Evolutionary conservation across 192 early-diverging fungal species (phyloP), one percentile per base, ranked within the genome.

Genomic region (Oehlia diaphana): DNA sequence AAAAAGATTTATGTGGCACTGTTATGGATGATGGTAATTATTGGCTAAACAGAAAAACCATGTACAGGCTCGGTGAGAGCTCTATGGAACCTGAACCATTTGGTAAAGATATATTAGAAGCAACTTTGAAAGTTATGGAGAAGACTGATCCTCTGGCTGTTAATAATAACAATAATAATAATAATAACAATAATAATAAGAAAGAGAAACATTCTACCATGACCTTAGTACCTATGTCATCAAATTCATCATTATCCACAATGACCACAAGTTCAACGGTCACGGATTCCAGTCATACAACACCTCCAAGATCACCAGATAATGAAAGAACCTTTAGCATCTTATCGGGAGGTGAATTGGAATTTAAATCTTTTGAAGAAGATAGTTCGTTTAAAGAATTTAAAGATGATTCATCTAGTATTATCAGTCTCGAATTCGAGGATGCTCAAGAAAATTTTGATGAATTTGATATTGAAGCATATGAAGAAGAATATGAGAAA

Each of bases 1-100:
- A 93, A 77, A 79, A 79, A 79, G 77, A 79, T 79, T 79, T 79
- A 79, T 79, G 77, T 62, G 39, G 35, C 19, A 68, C 77, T 4
- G 77, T 79, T 6, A 79, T 79, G 77, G 77, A 79, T 16, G 68
- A 79, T 62, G 35, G 53, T 42, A 44, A 71, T 35, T 79, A 79
- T 79, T 79, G 77, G 77, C 16, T 12, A 39, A 61, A 61, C 9
- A 69, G 77, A 71, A 79, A 42, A 28, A 79, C 67, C 53, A 71
- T 67, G 67, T 44, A 61, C 21, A 79, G 62, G 23, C 6, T 66
- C 26, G 77, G 69, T 9, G 74, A 49, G 44, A 64, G n/a, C 2
- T 74, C 53, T 21, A 26, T 16, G 26, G 72, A 74, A 39, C 2
- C 12, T 9, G 35, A 37, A 7, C 19, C 19, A 21, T 26, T 19